These are phyloP conservation scores for Colletotrichum coccodes DNA, from an alignment of 2,329 filamentous ascomycete species.

Conservation along the genomic window DNA sequence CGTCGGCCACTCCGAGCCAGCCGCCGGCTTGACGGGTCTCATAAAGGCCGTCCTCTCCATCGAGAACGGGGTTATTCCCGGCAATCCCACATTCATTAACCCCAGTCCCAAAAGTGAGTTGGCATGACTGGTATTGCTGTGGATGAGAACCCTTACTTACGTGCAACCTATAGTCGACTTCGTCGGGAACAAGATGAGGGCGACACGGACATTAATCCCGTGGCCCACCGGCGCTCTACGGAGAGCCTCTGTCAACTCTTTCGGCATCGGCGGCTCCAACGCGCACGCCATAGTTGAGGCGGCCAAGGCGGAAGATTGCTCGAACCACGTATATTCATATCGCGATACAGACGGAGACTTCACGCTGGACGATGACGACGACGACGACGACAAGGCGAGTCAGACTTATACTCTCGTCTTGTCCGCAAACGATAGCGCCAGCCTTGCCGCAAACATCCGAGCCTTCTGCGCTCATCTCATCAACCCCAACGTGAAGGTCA, in stretches of 20 bases:
- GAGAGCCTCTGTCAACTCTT: conserved; percentile 44
- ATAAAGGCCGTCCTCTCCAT: conserved; percentile 42
- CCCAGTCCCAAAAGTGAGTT: conserved; percentile 51
- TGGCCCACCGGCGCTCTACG: conserved; percentile 17
- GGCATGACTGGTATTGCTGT: too few relatives aligned
- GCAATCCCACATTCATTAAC: conserved; percentile 34
- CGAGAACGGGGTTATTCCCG: conserved; percentile 40
- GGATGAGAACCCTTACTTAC: too few relatives aligned
- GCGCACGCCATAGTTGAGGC: conserved; percentile 41
- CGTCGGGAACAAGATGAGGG: not conserved
- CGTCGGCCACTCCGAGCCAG: conserved; percentile 43
- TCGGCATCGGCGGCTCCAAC: conserved; percentile 49
- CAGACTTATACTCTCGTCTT: too few relatives aligned
- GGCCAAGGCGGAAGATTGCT: not conserved
- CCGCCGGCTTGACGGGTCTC: conserved; percentile 41
- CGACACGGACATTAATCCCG: not conserved
- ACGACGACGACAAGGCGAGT: too few relatives aligned
- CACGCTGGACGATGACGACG: too few relatives aligned
- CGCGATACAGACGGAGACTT: too few relatives aligned
- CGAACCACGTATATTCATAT: not conserved
- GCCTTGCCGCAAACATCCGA: too few relatives aligned
- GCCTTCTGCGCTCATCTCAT: too few relatives aligned
- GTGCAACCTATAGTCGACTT: too few relatives aligned
- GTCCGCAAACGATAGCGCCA: too few relatives aligned
- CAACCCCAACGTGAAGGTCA: conserved; percentile 37